Conservation (phyloP, 2,329 filamentous ascomycete genomes). For the Phialemoniopsis sp. region DNA sequence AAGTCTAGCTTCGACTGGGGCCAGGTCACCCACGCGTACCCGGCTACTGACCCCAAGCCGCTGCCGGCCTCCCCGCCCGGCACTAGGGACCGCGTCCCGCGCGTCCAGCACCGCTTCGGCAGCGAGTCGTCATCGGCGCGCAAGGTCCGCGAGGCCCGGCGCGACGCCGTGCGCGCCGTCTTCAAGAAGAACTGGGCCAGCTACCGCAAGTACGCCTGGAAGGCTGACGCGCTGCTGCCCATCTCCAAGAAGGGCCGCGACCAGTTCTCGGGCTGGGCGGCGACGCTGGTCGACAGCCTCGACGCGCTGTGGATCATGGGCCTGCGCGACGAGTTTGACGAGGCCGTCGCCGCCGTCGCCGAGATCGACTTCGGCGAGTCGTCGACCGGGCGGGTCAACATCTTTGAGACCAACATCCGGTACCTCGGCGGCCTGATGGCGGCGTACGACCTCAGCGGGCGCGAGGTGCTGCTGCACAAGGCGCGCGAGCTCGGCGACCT, state of each 20-base stretch:
- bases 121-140: neutral
- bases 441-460: slow-evolving; percentile 19
- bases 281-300: slow-evolving; percentile 53
- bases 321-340: slow-evolving; percentile 44
- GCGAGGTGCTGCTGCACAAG: slow-evolving; percentile 33
- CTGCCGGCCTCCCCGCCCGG: too few relatives aligned
- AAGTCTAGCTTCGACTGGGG: slow-evolving; percentile 1
- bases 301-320: slow-evolving; percentile 57
- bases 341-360: slow-evolving; percentile 38
- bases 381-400: slow-evolving; percentile 26
- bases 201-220: slow-evolving; percentile 48
- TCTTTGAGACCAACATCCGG: slow-evolving; percentile 25
- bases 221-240: slow-evolving; percentile 51
- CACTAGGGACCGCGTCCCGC: neutral
- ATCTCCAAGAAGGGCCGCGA: slow-evolving; percentile 40
- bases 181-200: slow-evolving; percentile 36
- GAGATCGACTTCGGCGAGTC: slow-evolving; percentile 44
- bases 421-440: slow-evolving; percentile 22
- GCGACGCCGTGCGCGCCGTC: slow-evolving; percentile 5
- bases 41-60: neutral
- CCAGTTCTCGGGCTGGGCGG: slow-evolving; percentile 50
- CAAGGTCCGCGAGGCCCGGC: neutral
- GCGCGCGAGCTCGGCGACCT: slow-evolving; percentile 40
- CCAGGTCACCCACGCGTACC: neutral
- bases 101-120: slow-evolving; percentile 37